Evolutionary conservation across 176 grass and related monocot genomes (phyloP), one percentile per base, ranked within the genome.

Genomic region (Oryza meridionalis): DNA sequence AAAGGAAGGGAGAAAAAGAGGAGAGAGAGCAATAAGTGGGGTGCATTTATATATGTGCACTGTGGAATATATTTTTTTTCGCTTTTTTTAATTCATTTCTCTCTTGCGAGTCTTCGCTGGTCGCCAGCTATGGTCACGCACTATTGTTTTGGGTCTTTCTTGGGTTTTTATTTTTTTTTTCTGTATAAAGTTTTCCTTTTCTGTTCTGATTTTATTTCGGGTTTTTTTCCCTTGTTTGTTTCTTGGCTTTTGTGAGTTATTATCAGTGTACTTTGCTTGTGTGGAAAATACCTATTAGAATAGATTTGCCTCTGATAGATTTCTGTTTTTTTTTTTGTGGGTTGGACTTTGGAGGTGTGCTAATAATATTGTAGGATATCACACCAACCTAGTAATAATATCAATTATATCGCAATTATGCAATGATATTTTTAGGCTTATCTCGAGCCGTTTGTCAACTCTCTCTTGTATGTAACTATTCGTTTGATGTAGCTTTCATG

Each of bases 11-110:
- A 37, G 29, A 6, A 37, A 37, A 37, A 37, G 58, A 58, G 53
- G 14, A 51, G 74, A 78, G 4, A 63, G 29, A 14, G 75, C 65
- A 65, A 70, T 77, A 75, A 84, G 76, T 73, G 81, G 69, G 2
- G 6, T 19, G 16, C 88, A 86, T 78, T 84, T 81, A 75, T 86
- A 80, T 84, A 70, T 63, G 38, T 31, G 2, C 17, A 72, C 65
- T 76, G 82, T 76, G 35, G 35, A 37, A 37, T 37, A 37, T 37
- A 37, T 37, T 37, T 37, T 35, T 35, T 37, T 37, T 51, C 5
- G 9, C 5, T 58, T 58, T 58, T 58, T 19, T n/a, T 21, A 8
- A 21, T 58, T 9, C 6, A 37, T 37, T 58, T 58, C 53, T 58
- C 53, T 58, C 53, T n/a, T 58, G 3, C 76, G 7, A 15, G 25